Conservation (phyloP, 129 eudicot species). For the Artemisia argyi region DNA sequence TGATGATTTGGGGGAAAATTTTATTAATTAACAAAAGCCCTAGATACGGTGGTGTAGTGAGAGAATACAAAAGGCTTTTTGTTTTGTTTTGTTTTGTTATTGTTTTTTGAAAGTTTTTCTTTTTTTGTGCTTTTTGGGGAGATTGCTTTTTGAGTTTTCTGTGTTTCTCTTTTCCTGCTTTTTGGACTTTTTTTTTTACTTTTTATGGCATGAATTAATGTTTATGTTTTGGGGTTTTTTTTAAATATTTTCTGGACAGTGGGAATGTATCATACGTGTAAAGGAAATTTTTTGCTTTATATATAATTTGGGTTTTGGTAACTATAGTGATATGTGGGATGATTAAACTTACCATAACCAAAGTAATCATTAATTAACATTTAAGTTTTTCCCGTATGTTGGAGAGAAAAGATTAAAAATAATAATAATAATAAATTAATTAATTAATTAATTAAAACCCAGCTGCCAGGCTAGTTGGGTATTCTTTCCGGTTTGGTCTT, state of each 20-base stretch:
- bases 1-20: slow-evolving; percentile 13
- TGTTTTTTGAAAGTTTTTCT: slow-evolving; percentile 23
- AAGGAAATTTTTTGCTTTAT: too few relatives aligned
- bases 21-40: slow-evolving; percentile 17
- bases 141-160: slow-evolving; percentile 27
- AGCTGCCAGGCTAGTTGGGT: too few relatives aligned
- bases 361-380: too few relatives aligned
- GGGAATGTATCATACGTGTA: too few relatives aligned
- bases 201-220: slow-evolving; percentile 26
- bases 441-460: too few relatives aligned
- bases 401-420: too few relatives aligned
- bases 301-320: too few relatives aligned
- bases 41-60: slow-evolving; percentile 15
- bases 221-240: neutral
- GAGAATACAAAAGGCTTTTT: slow-evolving; percentile 15
- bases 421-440: too few relatives aligned
- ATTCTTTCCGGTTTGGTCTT: too few relatives aligned
- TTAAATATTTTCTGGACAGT: neutral
- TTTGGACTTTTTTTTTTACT: neutral
- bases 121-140: slow-evolving; percentile 22
- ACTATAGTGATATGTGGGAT: too few relatives aligned
- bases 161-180: neutral
- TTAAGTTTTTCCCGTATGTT: too few relatives aligned
- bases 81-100: neutral
- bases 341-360: too few relatives aligned